Evolutionary conservation across 2,329 filamentous ascomycete genomes (phyloP), one percentile per base, ranked within the genome.

Genomic region (Microdochium nivale): DNA sequence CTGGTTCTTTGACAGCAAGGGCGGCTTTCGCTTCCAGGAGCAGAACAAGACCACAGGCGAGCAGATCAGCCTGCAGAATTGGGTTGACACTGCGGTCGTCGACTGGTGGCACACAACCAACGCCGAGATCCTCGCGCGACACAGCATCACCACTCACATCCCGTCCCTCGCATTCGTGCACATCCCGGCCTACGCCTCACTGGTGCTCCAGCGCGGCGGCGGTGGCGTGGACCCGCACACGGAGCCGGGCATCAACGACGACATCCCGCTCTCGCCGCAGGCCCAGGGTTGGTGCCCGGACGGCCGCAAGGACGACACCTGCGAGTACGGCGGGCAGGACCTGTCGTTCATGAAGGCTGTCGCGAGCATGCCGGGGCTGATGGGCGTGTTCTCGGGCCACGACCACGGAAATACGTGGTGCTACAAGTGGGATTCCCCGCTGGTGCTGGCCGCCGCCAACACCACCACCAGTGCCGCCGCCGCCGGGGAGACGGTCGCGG

Each of bases 1-100:
- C 1, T 90, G 84, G 83, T 88, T 88, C 67, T 88, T 90, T 58
- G 86, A 89, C 59, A 79, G 74, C 51, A 73, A 78, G 16, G 83
- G 84, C 33, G 83, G 83, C 8, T 70, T 70, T 49, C 68, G 71
- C 48, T 80, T 75, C 58, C 74, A 75, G 53, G 59, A 67, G 55
- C 59, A 56, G 46, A 50, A 69, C 50, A 49, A 62, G 14, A 25
- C 57, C 7, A 44, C 40, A 23, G 60, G 66, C 14, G 58, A 60
- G n/a, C 53, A 56, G 2, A 58, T 69, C 19, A 63, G 62, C 0
- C 67, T 70, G 32, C 70, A 70, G 0, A 66, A 71, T 52, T 78
- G 75, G 75, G 74, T 78, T 2, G 68, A 76, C 49, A 49, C 54
- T 4, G 64, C 62, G 9, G 73, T 75, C 11, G 74, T 74, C 0